Evolutionary conservation across 1,284 basidiomycete genomes (phyloP), one percentile per base, ranked within the genome.

Genomic region (Trichosporon coremiiforme): DNA sequence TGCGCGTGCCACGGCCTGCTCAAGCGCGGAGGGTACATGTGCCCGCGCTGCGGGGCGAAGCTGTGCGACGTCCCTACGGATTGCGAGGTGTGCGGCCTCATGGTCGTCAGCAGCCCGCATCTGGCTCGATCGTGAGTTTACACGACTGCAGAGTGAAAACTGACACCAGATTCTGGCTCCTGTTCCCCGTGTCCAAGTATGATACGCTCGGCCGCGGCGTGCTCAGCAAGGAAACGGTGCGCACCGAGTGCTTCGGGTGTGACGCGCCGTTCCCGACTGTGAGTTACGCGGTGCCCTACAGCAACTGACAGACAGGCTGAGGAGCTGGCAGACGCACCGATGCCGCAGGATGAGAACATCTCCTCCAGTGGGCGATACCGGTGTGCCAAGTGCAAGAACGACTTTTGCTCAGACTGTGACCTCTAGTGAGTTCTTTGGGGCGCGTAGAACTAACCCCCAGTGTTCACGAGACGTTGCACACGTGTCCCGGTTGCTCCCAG

Each of bases 1-100:
- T 99, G 96, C 79, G 93, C 91, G 1, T 99, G 96, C 80, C 96
- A 99, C 81, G 92, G 92, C 2, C 89, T 94, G 72, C 86, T 98
- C 78, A 92, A 91, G 82, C 90, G 89, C 75, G 90, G 91, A 73
- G 97, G 96, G 4, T 99, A 96, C 84, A 86, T 97, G 15, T 99
- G 96, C 81, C 97, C 96, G 2, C 88, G 96, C 31, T 99, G 96
- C 80, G 87, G 89, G 53, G 89, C 91, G 66, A 94, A 96, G 85
- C 87, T 98, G 45, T 99, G 96, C 86, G 95, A 99, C 78, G 94
- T 98, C 1, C 96, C 96, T 47, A 99, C 96, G 6, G 97, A 99
- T 80, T 99, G 96, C 80, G 92, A 96, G 77, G 91, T 98, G 35
- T 99, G 96, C 79, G 94, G 94, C 2, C 86, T 99, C 74, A 98